Base-by-base conservation (phyloP, 2,329 filamentous ascomycete genomes). In the Aspergillus pseudoterreus region DNA sequence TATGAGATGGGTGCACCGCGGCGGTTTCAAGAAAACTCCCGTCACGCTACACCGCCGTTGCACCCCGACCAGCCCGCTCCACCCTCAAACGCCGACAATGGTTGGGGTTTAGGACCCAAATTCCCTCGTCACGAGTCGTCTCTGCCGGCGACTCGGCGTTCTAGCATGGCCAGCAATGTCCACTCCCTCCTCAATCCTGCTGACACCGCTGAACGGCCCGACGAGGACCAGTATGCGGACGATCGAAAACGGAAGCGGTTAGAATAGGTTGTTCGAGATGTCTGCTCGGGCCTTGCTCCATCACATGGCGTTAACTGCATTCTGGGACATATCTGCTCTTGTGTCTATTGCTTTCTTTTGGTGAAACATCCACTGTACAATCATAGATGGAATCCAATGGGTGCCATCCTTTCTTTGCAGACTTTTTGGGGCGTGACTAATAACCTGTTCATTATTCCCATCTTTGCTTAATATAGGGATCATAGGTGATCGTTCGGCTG, bases 151-250 rank as follows among this genome's bases (percentile, higher is more conserved):
- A 87, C 84, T 6, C 73, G 85, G 49, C 77, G 85, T 54, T 84
- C 82, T 22, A 87, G 84, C 62, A 87, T 88, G 85, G 85, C 85
- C 6, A 86, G 84, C 58, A 87, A 85, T 59, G 81, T 86, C 19
- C 83, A 86, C 64, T 83, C 80, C 5, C 68, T 88, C 21, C 75
- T 88, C 1, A 88, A 88, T 58, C 85, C 85, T 5, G 82, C 84
- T 12, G 84, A 86, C 58, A 87, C 84, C 1, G 82, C 80, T 2
- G 85, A 87, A 67, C 71, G 83, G 52, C 80, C 82, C 17, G 83
- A 84, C 43, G 84, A 86, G 63, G 84, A 87, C 52, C 77, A 83
- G 52, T 74, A 77, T 42, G 49, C 56, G 45, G 82, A 84, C 17
- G 82, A 85, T 52, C 75, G 84, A 54, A 86, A 85, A 71, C 75